phyloP scores from a whole-genome alignment of 2,329 filamentous ascomycete genomes.

The Cladobotryum protrusum region DNA sequence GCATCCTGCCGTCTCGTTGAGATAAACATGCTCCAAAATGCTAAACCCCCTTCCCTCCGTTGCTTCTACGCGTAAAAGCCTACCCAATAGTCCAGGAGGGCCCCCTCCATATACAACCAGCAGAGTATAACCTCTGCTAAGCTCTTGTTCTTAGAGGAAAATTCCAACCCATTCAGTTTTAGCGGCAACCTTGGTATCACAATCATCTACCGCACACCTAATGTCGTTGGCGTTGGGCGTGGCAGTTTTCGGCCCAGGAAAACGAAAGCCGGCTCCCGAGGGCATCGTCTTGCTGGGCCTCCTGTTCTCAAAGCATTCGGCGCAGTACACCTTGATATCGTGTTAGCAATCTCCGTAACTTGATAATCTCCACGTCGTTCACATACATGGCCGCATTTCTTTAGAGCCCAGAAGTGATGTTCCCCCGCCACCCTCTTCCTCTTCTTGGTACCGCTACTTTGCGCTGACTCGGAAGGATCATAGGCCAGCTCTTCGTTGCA shows the following conservation, averaged over 20 bases:
- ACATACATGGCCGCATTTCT: constrained; percentile 83
- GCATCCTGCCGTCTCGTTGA: too few relatives aligned
- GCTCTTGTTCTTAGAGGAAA: constrained; percentile 39
- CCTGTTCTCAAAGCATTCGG: constrained; percentile 53
- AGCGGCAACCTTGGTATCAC: constrained; percentile 44
- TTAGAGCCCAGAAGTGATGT: constrained; percentile 88
- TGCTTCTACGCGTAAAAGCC: too few relatives aligned
- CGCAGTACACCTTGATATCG: constrained; percentile 52
- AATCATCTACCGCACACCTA: constrained; percentile 52
- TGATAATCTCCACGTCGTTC: neutral
- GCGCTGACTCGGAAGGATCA: constrained; percentile 44
- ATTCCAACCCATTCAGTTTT: constrained; percentile 59
- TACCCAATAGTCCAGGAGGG: too few relatives aligned
- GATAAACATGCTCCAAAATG: too few relatives aligned
- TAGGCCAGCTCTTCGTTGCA: constrained; percentile 80
- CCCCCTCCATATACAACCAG: too few relatives aligned
- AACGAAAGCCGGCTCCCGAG: constrained; percentile 34
- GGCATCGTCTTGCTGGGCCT: constrained; percentile 31
- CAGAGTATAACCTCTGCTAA: too few relatives aligned
- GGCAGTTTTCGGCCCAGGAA: constrained; percentile 22
- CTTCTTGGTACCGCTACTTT: constrained; percentile 24
- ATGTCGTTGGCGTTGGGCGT: constrained; percentile 28
- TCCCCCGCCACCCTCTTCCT: constrained; percentile 52
- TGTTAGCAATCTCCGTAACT: neutral
- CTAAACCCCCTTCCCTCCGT: too few relatives aligned